Evolutionary conservation across 148 eudicot species (phyloP).

Genomic region (Arctostaphylos glauca): DNA sequence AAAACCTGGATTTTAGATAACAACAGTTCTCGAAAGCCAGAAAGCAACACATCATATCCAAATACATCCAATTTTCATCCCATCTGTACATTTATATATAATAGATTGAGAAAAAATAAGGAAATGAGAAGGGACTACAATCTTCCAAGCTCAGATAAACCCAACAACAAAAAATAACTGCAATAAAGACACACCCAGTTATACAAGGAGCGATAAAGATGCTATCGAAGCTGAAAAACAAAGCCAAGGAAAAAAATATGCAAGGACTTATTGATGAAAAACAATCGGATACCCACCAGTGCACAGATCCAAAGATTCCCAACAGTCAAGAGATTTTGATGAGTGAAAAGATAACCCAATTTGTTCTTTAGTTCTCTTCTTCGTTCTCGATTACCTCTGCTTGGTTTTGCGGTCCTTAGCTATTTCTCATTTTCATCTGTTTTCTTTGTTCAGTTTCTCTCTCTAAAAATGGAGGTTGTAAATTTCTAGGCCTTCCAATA

Average conservation of each 20-base stretch:
- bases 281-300: conserved; percentile 15
- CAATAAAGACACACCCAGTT: background rate
- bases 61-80: background rate
- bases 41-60: background rate
- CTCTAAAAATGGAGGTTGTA: background rate
- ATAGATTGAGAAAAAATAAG: background rate
- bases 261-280: background rate
- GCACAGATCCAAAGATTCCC: conserved; percentile 3
- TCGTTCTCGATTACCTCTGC: background rate
- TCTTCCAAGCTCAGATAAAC: background rate
- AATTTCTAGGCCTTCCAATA: background rate
- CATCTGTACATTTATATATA: background rate
- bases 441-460: background rate
- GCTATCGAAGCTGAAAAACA: conserved; percentile 13
- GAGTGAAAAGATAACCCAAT: background rate
- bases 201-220: background rate
- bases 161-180: background rate
- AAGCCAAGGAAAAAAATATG: background rate
- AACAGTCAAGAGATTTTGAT: background rate
- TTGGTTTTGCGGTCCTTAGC: conserved; percentile 7
- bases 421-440: background rate
- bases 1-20: background rate
- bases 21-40: background rate
- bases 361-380: background rate
- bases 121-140: background rate